Conservation (phyloP, 2,329 filamentous ascomycete species). For the Epichloe elymi region DNA sequence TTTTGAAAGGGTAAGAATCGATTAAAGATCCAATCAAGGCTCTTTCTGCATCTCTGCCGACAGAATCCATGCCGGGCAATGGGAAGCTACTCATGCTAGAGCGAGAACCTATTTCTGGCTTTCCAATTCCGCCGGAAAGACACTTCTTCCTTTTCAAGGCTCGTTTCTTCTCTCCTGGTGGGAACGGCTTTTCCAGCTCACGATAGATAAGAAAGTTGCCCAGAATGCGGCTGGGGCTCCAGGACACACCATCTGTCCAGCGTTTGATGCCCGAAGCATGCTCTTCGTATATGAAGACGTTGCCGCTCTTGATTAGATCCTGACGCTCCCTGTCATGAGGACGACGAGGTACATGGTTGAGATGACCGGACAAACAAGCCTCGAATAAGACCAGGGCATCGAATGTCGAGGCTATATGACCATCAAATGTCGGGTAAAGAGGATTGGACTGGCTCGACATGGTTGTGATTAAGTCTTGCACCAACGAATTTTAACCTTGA, state of each 20-base stretch:
- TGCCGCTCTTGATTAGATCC: constrained; percentile 68
- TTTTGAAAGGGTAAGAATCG: constrained; percentile 83
- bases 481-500: background rate
- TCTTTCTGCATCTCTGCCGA: constrained; percentile 21
- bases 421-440: constrained; percentile 52
- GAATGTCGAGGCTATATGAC: constrained; percentile 53
- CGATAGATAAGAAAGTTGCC: constrained; percentile 79
- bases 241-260: constrained; percentile 85
- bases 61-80: background rate
- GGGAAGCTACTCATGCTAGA: constrained; percentile 7
- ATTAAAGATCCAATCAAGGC: constrained; percentile 65
- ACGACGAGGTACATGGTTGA: constrained; percentile 66
- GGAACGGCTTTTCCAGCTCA: constrained; percentile 65
- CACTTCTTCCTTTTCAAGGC: constrained; percentile 57
- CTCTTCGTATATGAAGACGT: constrained; percentile 86
- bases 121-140: constrained; percentile 21
- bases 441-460: constrained; percentile 11
- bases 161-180: constrained; percentile 73
- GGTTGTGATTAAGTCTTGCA: background rate
- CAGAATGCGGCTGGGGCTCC: constrained; percentile 79
- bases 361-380: constrained; percentile 55
- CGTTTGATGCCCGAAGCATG: constrained; percentile 82
- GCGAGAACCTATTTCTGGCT: constrained; percentile 17
- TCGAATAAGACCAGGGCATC: constrained; percentile 76
- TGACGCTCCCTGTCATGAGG: constrained; percentile 76